A percentile compares a stretch with the other conserved stretches of the same genome.
Conservation (phyloP, 2,329 filamentous ascomycete species). For the Xenoacremonium recifei region DNA sequence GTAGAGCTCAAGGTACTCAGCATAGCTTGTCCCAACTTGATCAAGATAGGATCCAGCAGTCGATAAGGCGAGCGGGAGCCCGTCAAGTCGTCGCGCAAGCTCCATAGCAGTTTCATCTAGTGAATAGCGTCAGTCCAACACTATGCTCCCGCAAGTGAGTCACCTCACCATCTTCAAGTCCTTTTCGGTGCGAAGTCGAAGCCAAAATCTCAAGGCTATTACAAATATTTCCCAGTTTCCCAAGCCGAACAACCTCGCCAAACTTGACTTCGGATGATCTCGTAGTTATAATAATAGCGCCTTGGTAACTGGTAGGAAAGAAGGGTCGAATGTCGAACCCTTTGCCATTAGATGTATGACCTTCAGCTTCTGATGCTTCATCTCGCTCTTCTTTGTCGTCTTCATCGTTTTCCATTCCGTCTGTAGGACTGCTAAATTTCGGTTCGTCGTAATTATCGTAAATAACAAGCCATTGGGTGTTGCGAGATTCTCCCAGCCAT, state of each 20-base stretch:
- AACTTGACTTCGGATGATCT: slow-evolving; percentile 35
- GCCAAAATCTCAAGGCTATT: slow-evolving; percentile 32
- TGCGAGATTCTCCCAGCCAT: slow-evolving; percentile 35
- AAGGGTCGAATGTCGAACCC: slow-evolving; percentile 33
- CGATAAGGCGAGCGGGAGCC: no score
- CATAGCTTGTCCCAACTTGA: no score
- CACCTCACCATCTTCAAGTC: slow-evolving; percentile 22
- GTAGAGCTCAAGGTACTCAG: no score
- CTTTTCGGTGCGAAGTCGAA: slow-evolving; percentile 23
- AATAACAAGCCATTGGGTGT: slow-evolving; percentile 37
- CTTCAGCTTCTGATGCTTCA: neutral
- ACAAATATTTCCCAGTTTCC: slow-evolving; percentile 29
- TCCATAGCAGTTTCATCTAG: no score
- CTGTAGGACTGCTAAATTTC: slow-evolving; percentile 14
- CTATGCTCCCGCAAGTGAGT: no score
- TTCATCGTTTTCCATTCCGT: slow-evolving; percentile 5
- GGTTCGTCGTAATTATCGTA: slow-evolving; percentile 43
- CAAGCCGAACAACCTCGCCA: slow-evolving; percentile 30
- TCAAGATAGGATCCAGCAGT: no score
- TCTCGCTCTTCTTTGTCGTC: neutral
- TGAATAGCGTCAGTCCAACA: no score
- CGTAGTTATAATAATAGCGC: slow-evolving; percentile 26
- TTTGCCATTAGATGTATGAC: neutral
- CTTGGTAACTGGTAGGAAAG: slow-evolving; percentile 34
- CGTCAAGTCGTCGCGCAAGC: no score